Evolutionary conservation across 257 asterid genomes (phyloP).

Genomic region (Primulina eburnea): DNA sequence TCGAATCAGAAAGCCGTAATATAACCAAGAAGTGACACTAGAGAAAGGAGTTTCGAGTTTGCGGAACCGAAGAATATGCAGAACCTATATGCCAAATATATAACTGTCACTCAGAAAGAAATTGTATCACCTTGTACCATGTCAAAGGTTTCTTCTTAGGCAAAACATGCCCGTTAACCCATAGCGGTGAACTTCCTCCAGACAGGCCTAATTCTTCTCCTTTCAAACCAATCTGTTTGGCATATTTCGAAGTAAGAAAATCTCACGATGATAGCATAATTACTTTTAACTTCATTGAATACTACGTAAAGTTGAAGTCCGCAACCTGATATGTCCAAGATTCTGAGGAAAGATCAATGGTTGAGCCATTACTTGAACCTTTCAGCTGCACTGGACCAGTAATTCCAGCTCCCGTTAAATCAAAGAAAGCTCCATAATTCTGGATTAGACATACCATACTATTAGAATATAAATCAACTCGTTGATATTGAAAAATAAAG

Average conservation of each 20-base stretch:
- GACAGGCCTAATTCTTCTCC: neutral
- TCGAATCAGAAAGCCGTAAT: neutral
- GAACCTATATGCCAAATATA: neutral
- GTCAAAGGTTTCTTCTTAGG: neutral
- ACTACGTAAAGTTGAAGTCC: neutral
- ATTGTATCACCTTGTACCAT: neutral
- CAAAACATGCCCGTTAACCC: neutral
- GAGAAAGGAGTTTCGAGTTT: neutral
- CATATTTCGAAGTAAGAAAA: neutral
- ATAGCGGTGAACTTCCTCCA: neutral
- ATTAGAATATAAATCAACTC: neutral
- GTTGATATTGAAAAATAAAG: neutral
- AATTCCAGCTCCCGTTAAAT: neutral
- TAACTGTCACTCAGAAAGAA: neutral
- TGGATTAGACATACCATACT: neutral
- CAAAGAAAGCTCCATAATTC: neutral
- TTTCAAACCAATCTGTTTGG: neutral
- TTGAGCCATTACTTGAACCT: neutral
- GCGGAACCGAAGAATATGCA: neutral
- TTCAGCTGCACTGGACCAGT: neutral
- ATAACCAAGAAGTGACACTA: neutral
- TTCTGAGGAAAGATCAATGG: neutral
- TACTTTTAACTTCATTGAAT: neutral
- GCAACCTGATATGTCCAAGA: neutral
- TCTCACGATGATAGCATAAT: neutral